Conservation (phyloP, 1,284 basidiomycete species). For the Tetrapyrgos nigripes region DNA sequence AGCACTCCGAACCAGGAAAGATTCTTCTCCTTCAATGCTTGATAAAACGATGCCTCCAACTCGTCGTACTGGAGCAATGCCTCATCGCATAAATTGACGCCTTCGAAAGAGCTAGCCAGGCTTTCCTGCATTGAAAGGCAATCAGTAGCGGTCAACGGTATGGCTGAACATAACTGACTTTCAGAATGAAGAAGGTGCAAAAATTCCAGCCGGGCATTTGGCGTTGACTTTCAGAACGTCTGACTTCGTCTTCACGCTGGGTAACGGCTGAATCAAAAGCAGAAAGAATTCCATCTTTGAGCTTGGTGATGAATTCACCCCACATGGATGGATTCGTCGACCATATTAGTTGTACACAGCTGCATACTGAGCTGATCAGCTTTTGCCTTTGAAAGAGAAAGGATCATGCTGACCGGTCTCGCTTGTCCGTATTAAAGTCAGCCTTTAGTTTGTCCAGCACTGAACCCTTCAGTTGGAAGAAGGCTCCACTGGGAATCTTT, state of each 20-base stretch:
- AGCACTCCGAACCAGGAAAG: conserved; percentile 90
- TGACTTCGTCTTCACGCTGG: conserved; percentile 88
- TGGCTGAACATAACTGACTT: conserved; percentile 56
- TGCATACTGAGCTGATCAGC: conserved; percentile 38
- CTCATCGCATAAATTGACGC: conserved; percentile 89
- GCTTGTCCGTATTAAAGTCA: conserved; percentile 92
- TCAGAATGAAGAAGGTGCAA: conserved; percentile 93
- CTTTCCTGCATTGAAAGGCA: conserved; percentile 72
- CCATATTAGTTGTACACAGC: conserved; percentile 85
- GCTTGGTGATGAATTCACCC: conserved; percentile 88
- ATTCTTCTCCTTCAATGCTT: conserved; percentile 81
- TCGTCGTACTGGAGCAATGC: conserved; percentile 91
- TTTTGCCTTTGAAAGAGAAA: conserved; percentile 7
- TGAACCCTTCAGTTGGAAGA: conserved; percentile 84
- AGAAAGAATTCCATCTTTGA: conserved; percentile 87
- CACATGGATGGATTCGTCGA: conserved; percentile 81
- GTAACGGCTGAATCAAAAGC: conserved; percentile 85
- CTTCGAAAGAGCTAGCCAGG: conserved; percentile 91
- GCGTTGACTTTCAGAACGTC: conserved; percentile 84
- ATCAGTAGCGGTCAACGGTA: neutral
- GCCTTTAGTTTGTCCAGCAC: conserved; percentile 91
- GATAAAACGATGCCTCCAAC: conserved; percentile 87
- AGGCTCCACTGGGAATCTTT: conserved; percentile 62
- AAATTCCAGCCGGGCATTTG: conserved; percentile 97
- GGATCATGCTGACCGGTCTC: conserved; percentile 71